A percentile compares a stretch with the other conserved stretches of the same genome.
Evolutionary conservation across 2,329 filamentous ascomycete genomes (phyloP).

Genomic region (Tolypocladium ovalisporum): DNA sequence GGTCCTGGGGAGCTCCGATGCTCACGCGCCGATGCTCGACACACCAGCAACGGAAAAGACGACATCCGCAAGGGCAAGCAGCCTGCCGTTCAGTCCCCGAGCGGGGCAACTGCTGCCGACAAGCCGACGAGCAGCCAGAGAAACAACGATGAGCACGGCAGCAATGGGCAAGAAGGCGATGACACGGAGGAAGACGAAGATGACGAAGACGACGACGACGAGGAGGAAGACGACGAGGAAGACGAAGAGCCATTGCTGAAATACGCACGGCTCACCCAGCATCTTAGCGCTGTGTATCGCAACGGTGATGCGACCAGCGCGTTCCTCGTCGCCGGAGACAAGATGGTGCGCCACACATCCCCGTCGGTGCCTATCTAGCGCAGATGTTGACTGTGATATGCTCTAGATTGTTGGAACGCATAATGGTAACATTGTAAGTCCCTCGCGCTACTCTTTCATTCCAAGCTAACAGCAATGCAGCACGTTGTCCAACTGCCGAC

Average conservation of each 20-base stretch:
- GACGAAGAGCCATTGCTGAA: slow-evolving; percentile 93
- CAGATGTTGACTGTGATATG: slow-evolving; percentile 17
- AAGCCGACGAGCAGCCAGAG: slow-evolving; percentile 4
- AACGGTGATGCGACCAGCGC: slow-evolving; percentile 92
- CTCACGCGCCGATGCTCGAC: not conserved
- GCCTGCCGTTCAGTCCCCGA: not conserved
- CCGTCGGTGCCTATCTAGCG: slow-evolving; percentile 6
- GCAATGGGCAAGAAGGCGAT: slow-evolving; percentile 16
- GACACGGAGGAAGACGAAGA: slow-evolving; percentile 33
- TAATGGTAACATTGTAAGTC: slow-evolving; percentile 84
- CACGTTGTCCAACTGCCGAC: slow-evolving; percentile 77
- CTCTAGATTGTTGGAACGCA: slow-evolving; percentile 80
- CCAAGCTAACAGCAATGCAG: slow-evolving; percentile 33
- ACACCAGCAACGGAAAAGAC: not conserved
- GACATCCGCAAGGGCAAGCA: not conserved
- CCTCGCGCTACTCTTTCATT: not conserved
- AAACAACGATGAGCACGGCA: slow-evolving; percentile 13
- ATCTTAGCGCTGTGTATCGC: slow-evolving; percentile 71
- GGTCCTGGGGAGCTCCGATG: not conserved
- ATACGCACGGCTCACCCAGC: slow-evolving; percentile 76
- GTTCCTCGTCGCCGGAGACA: slow-evolving; percentile 85
- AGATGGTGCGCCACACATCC: slow-evolving; percentile 60
- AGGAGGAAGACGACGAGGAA: slow-evolving; percentile 69
- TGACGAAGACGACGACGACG: slow-evolving; percentile 37
- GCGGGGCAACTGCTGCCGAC: slow-evolving; percentile 2